A percentile compares a stretch with the other conserved stretches of the same genome.
Evolutionary conservation across 2,329 filamentous ascomycete species (phyloP).

Genomic region (Epichloe uncinata): DNA sequence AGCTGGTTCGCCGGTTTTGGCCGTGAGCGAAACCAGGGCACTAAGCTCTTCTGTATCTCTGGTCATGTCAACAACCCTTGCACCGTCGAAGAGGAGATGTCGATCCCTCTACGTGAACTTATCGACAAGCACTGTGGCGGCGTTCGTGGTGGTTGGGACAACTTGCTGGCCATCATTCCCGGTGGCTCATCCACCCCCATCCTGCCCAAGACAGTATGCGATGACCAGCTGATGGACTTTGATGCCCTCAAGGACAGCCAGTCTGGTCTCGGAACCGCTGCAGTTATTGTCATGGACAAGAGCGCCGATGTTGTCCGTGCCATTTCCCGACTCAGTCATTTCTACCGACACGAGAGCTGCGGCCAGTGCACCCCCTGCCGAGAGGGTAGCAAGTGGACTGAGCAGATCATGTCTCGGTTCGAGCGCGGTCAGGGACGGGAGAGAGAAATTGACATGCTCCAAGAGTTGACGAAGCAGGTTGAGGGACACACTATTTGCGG

Average conservation of each 20-base stretch:
- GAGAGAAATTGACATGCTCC: constrained; percentile 97
- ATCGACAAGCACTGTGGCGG: constrained; percentile 98
- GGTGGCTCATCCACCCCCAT: constrained; percentile 95
- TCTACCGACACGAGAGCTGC: constrained; percentile 97
- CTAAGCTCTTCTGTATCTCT: constrained; percentile 97
- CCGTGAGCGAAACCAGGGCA: constrained; percentile 90
- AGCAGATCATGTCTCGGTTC: constrained; percentile 97
- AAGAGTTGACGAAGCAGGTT: constrained; percentile 98
- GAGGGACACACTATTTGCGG: constrained; percentile 98
- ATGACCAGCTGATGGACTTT: constrained; percentile 97
- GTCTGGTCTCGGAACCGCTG: constrained; percentile 91
- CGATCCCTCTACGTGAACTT: constrained; percentile 85
- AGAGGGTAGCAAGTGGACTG: constrained; percentile 97
- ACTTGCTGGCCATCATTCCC: constrained; percentile 86
- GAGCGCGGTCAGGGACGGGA: constrained; percentile 83
- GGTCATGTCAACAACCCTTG: constrained; percentile 97
- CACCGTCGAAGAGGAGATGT: constrained; percentile 99
- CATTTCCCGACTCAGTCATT: constrained; percentile 84
- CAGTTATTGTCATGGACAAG: constrained; percentile 99
- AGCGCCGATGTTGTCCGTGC: constrained; percentile 89
- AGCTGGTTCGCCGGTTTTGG: constrained; percentile 91
- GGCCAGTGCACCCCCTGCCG: constrained; percentile 99
- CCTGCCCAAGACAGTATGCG: constrained; percentile 77
- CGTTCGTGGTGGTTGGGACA: constrained; percentile 94
- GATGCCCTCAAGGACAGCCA: constrained; percentile 96